Conservation (phyloP, 2,329 filamentous ascomycete genomes). For the Cordyceps fumosorosea region DNA sequence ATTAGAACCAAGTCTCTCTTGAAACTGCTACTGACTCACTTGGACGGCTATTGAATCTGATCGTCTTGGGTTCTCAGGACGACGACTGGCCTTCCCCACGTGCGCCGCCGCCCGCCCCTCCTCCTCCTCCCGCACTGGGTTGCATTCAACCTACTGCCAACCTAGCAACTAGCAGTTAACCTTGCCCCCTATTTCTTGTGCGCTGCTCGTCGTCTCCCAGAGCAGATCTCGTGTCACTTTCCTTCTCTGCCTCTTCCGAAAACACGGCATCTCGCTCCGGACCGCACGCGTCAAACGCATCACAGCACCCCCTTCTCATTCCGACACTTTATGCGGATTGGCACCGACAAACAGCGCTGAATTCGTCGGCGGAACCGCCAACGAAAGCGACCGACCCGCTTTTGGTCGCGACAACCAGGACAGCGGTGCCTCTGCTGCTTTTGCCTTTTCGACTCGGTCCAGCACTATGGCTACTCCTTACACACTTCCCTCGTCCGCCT, state of each 20-base stretch:
- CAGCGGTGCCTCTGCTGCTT: neutral
- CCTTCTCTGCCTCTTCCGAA: neutral
- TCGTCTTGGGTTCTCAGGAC: slow-evolving; percentile 1
- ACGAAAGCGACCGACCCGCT: slow-evolving; percentile 10
- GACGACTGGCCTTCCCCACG: slow-evolving; percentile 5
- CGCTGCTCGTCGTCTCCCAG: neutral
- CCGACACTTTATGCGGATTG: neutral
- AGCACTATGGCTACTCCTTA: slow-evolving; percentile 45
- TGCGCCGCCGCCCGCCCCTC: neutral
- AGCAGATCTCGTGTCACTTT: neutral
- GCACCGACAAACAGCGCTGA: neutral
- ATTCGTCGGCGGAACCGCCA: neutral
- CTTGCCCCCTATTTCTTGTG: slow-evolving; percentile 3
- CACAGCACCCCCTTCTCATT: neutral
- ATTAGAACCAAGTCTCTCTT: neutral
- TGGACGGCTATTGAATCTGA: neutral
- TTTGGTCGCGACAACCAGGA: slow-evolving; percentile 12
- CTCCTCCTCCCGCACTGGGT: slow-evolving; percentile 1
- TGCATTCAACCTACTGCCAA: neutral
- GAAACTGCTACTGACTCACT: neutral
- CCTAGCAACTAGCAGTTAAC: neutral
- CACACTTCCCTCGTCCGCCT: slow-evolving; percentile 43
- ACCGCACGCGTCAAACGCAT: neutral
- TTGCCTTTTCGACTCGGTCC: neutral
- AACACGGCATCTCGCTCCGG: neutral